Evolutionary conservation across 1,284 basidiomycete genomes (phyloP), one percentile per base, ranked within the genome.

Genomic region (Puccinia novopanici): DNA sequence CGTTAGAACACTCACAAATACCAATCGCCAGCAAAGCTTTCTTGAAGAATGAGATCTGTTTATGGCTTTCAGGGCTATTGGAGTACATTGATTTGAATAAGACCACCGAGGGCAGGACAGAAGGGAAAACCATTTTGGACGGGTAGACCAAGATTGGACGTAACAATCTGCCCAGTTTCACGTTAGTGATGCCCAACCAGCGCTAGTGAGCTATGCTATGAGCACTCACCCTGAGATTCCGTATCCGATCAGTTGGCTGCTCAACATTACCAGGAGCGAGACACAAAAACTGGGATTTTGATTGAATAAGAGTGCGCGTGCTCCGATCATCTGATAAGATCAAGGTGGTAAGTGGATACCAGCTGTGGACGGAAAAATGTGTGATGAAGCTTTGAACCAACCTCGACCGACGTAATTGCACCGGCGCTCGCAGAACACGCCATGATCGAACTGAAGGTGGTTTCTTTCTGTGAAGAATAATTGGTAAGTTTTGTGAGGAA

Each of bases 181-280:
- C 27, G 68, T 71, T 3, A 70, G 15, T 37, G 17, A 0, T 12
- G 24, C 54, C 4, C 40, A 10, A 74, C 0, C 12, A 55, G 71
- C 37, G 8, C 57, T 37, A 37, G 17, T 55, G 17, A 57, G 22
- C 17, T 9, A 30, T n/a, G 22, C 30, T 27, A 59, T 45, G n/a
- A 24, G 10, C 8, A 57, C 55, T 12, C 40, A 74, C 72, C 72
- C 72, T 1, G 72, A 34, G 37, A 40, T 22, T 0, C 72, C 71
- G 48, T 71, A 80, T 65, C 71, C 78, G 37, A 80, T 80, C 59
- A 80, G 24, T 27, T 80, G 78, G 24, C 70, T 73, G 59, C 78
- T 80, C 22, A 80, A 24, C 70, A 80, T 80, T 12, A 80, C 55
- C 3, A 65, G 52, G 8, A 80, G 54, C 19, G 77, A 80, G 22